Evolutionary conservation across 192 early-diverging fungal species (phyloP), one percentile per base, ranked within the genome.

Genomic region (Linnemannia zychae): DNA sequence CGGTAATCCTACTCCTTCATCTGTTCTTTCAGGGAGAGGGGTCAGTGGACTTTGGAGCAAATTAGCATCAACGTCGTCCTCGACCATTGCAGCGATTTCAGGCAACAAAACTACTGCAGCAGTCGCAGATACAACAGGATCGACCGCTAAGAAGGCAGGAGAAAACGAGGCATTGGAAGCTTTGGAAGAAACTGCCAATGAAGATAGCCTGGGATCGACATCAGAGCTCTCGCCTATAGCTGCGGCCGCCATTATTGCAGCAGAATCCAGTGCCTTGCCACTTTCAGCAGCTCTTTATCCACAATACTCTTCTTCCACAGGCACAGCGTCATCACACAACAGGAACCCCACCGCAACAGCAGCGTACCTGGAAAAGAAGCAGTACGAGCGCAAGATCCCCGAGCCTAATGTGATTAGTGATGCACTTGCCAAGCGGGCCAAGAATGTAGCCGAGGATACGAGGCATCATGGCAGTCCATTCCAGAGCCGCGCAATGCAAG

Each of bases 401-500:
- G 95, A 97, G 40, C 97, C 97, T 28, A 91, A 92, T 34, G 77
- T 87, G 15, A 96, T 99, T 73, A 92, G 96, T 46, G 92, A 95
- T 49, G 94, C 96, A 4, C 89, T 99, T 36, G 93, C 97, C 24
- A 87, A 86, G 46, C 90, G 94, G 15, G 97, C 97, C 5, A 92
- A 93, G 72, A 88, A 89, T 47, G 94, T 96, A 7, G 94, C 94
- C 81, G 95, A 97, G 88, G 97, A 99, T 75, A 85, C 91, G 38
- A 88, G 94, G 63, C 93, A 92, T 76, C 87, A 92, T 11, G 88
- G 92, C 38, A 95, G 94, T 75, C 98, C 98, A 7, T 99, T 99
- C 90, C 96, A 98, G 88, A 92, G 90, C 73, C 92, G 97, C 24
- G 98, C 98, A 3, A 95, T 97, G 82, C 93, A 97, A 78, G 98